These are phyloP conservation scores for Aspergillus udagawae DNA, from an alignment of 2,329 filamentous ascomycete genomes.

Conservation along the genomic window DNA sequence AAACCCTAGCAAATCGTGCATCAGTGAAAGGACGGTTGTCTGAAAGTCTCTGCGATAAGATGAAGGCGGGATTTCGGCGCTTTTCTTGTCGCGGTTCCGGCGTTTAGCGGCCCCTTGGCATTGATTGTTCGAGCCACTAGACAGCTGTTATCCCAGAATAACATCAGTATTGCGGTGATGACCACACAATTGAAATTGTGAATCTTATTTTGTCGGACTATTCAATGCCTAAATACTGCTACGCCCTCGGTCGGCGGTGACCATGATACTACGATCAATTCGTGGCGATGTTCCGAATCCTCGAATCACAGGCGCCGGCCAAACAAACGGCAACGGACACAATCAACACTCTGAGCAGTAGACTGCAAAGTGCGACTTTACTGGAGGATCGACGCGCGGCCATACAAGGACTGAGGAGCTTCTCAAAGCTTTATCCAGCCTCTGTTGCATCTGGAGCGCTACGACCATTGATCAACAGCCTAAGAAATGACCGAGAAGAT, in stretches of 20 bases:
- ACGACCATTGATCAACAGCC: slow-evolving; percentile 76
- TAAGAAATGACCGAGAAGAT: slow-evolving; percentile 86
- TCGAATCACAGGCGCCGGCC: slow-evolving; percentile 72
- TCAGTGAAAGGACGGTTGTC: slow-evolving; percentile 2
- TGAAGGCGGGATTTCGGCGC: slow-evolving; percentile 17
- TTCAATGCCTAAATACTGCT: slow-evolving; percentile 29
- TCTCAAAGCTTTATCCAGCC: slow-evolving; percentile 93
- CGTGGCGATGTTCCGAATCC: slow-evolving; percentile 52
- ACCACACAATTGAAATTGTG: slow-evolving; percentile 20
- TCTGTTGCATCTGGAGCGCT: slow-evolving; percentile 93
- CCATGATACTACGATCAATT: slow-evolving; percentile 37
- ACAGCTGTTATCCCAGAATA: background rate
- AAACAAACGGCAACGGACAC: slow-evolving; percentile 96
- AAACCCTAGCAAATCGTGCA: background rate
- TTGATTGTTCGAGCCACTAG: slow-evolving; percentile 1
- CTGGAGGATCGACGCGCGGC: slow-evolving; percentile 92
- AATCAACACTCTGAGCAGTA: slow-evolving; percentile 82
- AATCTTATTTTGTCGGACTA: slow-evolving; percentile 5
- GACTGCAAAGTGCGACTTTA: slow-evolving; percentile 82
- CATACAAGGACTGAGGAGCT: slow-evolving; percentile 88
- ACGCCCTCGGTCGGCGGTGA: slow-evolving; percentile 31
- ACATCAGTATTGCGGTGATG: slow-evolving; percentile 5
- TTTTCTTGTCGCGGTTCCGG: slow-evolving; percentile 23
- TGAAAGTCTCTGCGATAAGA: slow-evolving; percentile 17
- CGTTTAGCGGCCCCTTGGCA: slow-evolving; percentile 19